Base-by-base conservation (phyloP, 805 yeast species). In the Candida peoriensis region DNA sequence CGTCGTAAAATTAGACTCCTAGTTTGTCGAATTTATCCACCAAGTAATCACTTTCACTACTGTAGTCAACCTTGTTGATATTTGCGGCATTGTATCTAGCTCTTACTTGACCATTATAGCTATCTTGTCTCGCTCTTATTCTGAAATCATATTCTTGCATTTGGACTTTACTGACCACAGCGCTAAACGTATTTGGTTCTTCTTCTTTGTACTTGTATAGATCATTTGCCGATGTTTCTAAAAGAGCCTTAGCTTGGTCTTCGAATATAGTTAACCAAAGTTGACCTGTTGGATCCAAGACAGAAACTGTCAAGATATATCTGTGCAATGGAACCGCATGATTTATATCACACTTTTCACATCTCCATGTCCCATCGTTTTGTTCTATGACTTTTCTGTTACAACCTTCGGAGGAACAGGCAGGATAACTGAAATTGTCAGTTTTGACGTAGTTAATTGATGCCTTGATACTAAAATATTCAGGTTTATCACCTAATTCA, bases 201-300 rank as follows among this genome's bases (percentile, higher is more conserved):
- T 66, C 69, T 27, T 72, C 68, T 40, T 65, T 60, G 44, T 75
- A 44, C 38, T 60, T 60, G 31, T 66, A 61, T 40, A 88, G 60
- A 27, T 65, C 62, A 13, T 86, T 84, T 0, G 90, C 78, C 34
- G 68, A 63, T 20, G 75, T 68, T 1, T 80, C 85, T 36, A 90
- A 63, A 28, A 93, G 59, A 43, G 68, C 67, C 28, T 66, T 68
- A 2, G 95, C 97, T 43, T 81, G 83, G 13, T 82, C 90, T 57
- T 93, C 95, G 54, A 93, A 93, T 39, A 83, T 65, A 1, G 95
- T 81, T 21, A 85, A 63, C 94, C 96, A 88, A 41, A 88, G 56
- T 57, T 83, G 88, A 15, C 89, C 94, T 5, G 94, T 72, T 46
- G 69, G 67, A 58, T 93, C 98, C 51, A 78, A 70, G n/a, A 88